Percentiles rank a stretch among this genome's conserved stretches.
Evolutionary conservation across 2,329 filamentous ascomycete genomes (phyloP).

Genomic region (Sporothrix luriei): DNA sequence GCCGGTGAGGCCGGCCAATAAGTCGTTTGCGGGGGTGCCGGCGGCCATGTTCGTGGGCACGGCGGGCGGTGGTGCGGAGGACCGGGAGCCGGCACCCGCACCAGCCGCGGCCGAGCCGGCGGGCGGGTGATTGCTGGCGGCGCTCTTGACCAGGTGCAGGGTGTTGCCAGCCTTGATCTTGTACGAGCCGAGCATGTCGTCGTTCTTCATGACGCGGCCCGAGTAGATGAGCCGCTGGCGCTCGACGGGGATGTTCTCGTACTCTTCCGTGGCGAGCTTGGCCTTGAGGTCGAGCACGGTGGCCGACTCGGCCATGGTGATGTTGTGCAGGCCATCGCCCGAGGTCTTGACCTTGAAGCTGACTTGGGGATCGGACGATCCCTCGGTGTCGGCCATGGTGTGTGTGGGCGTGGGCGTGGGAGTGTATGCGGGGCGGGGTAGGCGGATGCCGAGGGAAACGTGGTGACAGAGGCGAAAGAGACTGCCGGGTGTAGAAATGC

Average conservation of each 20-base stretch:
- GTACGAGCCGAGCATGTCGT: slow-evolving; percentile 79
- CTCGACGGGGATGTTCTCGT: slow-evolving; percentile 83
- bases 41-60: slow-evolving; percentile 78
- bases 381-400: slow-evolving; percentile 66
- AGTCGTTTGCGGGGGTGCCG: slow-evolving; percentile 77
- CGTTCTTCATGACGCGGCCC: slow-evolving; percentile 93
- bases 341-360: slow-evolving; percentile 98
- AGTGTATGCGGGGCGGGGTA: neutral
- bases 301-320: slow-evolving; percentile 76
- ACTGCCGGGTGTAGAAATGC: neutral
- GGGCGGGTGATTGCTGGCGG: slow-evolving; percentile 74
- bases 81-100: slow-evolving; percentile 42
- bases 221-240: slow-evolving; percentile 97
- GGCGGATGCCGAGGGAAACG: neutral
- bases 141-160: slow-evolving; percentile 94
- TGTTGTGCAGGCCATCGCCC: slow-evolving; percentile 72
- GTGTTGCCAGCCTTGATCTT: slow-evolving; percentile 97
- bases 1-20: slow-evolving; percentile 85
- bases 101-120: slow-evolving; percentile 36
- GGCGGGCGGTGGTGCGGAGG: slow-evolving; percentile 57
- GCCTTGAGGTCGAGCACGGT: slow-evolving; percentile 85
- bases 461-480: neutral
- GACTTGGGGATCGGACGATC: slow-evolving; percentile 70
- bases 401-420: neutral
- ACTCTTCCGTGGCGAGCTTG: slow-evolving; percentile 78